A percentile compares a stretch with the other conserved stretches of the same genome.
Evolutionary conservation across 352 stramenopile species (phyloP).

Genomic region (Phytopythium oedochilum): DNA sequence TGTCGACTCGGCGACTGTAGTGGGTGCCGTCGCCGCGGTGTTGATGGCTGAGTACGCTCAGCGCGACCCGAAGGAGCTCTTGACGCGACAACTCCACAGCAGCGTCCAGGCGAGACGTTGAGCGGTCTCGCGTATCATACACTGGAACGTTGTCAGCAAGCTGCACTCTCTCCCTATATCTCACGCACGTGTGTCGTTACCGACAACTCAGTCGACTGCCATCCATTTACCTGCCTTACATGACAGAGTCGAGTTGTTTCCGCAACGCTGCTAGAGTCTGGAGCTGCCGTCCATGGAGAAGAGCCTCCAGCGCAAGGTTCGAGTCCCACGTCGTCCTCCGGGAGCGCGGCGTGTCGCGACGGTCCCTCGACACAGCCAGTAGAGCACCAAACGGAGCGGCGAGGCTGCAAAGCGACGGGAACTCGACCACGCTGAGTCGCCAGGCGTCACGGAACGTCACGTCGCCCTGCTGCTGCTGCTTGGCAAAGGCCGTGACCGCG

Average conservation of each 20-base stretch:
- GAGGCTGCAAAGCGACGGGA: slow-evolving; percentile 34
- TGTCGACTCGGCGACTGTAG: slow-evolving; percentile 11
- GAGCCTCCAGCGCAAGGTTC: slow-evolving; percentile 27
- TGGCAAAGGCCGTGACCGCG: slow-evolving; percentile 24
- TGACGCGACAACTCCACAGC: slow-evolving; percentile 29
- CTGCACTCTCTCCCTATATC: too few relatives aligned
- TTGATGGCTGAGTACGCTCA: slow-evolving; percentile 46
- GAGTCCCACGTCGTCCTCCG: slow-evolving; percentile 14
- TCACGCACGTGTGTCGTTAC: too few relatives aligned
- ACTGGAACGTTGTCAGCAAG: neutral
- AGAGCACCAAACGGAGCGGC: slow-evolving; percentile 34
- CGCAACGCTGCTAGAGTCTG: slow-evolving; percentile 24
- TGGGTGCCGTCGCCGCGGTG: slow-evolving; percentile 26
- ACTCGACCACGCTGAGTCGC: slow-evolving; percentile 28
- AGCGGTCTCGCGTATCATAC: too few relatives aligned
- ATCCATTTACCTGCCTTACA: too few relatives aligned
- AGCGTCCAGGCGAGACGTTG: slow-evolving; percentile 6
- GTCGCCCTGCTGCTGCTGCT: slow-evolving; percentile 23
- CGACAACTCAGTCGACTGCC: too few relatives aligned
- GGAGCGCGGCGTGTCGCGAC: neutral
- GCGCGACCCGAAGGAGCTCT: slow-evolving; percentile 37
- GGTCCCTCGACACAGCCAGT: slow-evolving; percentile 17
- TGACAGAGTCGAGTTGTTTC: slow-evolving; percentile 32
- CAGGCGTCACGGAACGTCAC: slow-evolving; percentile 28
- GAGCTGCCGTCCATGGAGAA: slow-evolving; percentile 36